These are phyloP conservation scores for Cicer pinnatifidum DNA, from an alignment of 306 rosid genomes.

Conservation along the genomic window DNA sequence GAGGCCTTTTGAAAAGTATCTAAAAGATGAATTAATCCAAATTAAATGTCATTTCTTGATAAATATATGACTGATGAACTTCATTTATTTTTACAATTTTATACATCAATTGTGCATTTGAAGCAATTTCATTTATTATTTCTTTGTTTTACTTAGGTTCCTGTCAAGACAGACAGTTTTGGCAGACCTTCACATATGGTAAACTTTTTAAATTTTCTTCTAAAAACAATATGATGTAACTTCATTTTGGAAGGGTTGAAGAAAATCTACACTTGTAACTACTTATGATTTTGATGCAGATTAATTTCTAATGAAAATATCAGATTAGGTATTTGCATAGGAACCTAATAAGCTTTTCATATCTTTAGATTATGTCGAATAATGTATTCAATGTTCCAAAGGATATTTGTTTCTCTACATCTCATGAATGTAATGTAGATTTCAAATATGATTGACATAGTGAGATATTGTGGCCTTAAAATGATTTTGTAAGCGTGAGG, in stretches of 20 bases:
- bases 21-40: neutral
- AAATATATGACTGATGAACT: neutral
- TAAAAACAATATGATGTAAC: neutral
- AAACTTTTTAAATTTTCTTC: neutral
- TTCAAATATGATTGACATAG: neutral
- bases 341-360: neutral
- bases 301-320: neutral
- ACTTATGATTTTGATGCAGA: neutral
- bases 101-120: neutral
- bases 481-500: too few species aligned
- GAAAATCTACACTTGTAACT: neutral
- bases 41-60: neutral
- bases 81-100: neutral
- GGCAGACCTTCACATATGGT: slow-evolving; percentile 39
- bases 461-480: too few species aligned
- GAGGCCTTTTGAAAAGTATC: neutral
- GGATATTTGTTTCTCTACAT: neutral
- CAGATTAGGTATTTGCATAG: neutral
- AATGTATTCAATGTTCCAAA: neutral
- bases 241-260: neutral
- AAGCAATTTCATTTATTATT: neutral
- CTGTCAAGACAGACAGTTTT: slow-evolving; percentile 20
- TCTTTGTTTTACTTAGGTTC: slow-evolving; percentile 32
- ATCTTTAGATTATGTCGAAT: neutral
- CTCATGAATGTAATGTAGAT: neutral